Evolutionary conservation across 2,329 filamentous ascomycete species (phyloP).

Genomic region (Colletotrichum endophyticum): DNA sequence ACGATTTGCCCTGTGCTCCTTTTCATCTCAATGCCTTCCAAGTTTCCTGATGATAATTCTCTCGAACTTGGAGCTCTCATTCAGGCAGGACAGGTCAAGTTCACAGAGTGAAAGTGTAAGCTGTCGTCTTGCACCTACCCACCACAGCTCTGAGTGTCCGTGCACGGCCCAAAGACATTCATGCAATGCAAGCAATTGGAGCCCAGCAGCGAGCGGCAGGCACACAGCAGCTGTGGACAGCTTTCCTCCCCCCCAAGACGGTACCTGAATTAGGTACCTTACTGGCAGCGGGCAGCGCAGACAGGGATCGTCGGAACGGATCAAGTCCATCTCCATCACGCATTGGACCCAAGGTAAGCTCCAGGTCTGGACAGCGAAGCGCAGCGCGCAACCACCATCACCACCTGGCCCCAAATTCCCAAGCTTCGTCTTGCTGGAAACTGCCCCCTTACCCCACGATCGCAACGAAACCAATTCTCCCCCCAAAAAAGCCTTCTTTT

Average conservation of each 20-base stretch:
- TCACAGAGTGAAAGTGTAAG: conserved; percentile 13
- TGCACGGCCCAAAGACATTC: not conserved
- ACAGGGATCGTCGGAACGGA: conserved; percentile 8
- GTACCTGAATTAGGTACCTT: not conserved
- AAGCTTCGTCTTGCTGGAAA: not conserved
- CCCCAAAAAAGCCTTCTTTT: not conserved
- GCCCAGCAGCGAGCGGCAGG: not conserved
- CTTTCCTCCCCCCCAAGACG: not conserved
- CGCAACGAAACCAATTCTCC: not conserved
- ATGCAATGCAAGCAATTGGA: not conserved
- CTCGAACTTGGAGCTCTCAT: conserved; percentile 1
- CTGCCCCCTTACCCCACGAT: not conserved
- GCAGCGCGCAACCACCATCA: not conserved
- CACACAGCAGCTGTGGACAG: not conserved
- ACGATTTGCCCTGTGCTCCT: conserved; percentile 18
- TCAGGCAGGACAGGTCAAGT: not conserved
- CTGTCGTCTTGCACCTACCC: conserved; percentile 16
- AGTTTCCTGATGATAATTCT: not conserved
- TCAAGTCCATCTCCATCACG: conserved; percentile 22
- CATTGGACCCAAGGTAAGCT: not conserved
- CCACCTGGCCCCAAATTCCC: not conserved
- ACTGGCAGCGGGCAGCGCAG: not conserved
- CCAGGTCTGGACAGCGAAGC: conserved; percentile 11
- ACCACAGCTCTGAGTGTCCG: conserved; percentile 3
- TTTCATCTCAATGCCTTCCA: conserved; percentile 7